Conservation (phyloP, 2,329 filamentous ascomycete genomes). For the Neofusicoccum ribis region DNA sequence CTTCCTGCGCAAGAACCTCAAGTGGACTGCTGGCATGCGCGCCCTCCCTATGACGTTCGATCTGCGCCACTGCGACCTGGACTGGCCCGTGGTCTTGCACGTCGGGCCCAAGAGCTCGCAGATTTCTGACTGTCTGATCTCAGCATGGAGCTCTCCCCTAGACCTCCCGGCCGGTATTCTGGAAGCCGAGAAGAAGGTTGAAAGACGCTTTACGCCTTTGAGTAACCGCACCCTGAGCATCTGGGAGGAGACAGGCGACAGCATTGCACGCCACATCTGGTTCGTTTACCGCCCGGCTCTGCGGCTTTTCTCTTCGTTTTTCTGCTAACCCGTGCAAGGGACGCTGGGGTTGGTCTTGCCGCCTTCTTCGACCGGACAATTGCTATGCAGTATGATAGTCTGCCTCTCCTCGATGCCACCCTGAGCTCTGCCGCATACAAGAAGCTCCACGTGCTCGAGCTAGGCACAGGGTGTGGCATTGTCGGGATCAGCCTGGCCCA, state of each 20-base stretch:
- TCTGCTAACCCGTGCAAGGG: constrained; percentile 39
- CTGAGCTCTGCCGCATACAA: constrained; percentile 41
- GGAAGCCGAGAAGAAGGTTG: constrained; percentile 54
- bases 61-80: constrained; percentile 38
- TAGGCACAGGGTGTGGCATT: constrained; percentile 69
- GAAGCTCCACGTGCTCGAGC: constrained; percentile 58
- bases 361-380: constrained; percentile 52
- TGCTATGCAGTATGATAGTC: constrained; percentile 26
- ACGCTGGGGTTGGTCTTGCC: constrained; percentile 60
- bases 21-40: constrained; percentile 48
- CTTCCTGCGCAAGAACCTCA: constrained; percentile 43
- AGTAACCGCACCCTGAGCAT: constrained; percentile 49
- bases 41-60: constrained; percentile 46
- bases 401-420: constrained; percentile 35
- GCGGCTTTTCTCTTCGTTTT: not conserved
- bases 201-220: constrained; percentile 54
- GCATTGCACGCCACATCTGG: constrained; percentile 72
- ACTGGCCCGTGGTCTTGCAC: constrained; percentile 43
- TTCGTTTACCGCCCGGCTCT: constrained; percentile 34
- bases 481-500: constrained; percentile 63
- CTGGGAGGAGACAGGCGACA: constrained; percentile 71
- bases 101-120: constrained; percentile 36
- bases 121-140: constrained; percentile 47
- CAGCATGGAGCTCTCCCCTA: constrained; percentile 56
- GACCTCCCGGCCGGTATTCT: constrained; percentile 37